Evolutionary conservation across 768 basidiomycete genomes (phyloP), one percentile per base, ranked within the genome.

Genomic region (Filobasidium floriforme): DNA sequence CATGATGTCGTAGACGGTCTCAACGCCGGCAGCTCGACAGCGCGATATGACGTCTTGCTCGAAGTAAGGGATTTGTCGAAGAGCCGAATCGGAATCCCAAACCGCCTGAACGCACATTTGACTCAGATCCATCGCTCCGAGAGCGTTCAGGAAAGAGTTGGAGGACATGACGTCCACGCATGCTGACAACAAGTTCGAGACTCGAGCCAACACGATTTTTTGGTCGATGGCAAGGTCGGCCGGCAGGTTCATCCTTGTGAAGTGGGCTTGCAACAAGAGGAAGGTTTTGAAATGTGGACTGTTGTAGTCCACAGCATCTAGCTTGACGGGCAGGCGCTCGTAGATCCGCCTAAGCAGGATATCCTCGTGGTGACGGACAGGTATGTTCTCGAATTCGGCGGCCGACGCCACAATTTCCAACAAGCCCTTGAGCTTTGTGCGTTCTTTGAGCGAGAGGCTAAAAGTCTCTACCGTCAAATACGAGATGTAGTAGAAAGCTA

Each of bases 41-140:
- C 92, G 85, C 73, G 86, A 84, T 75, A 98, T 62, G 72, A 93
- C 90, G 62, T 94, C 90, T 7, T 86, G 80, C 71, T 94, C 91
- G 79, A 98, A 99, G 79, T 96, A 92, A 11, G 96, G 96, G 51
- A 99, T 88, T 77, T 99, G 94, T 75, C 89, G 92, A 71, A 98
- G 79, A 0, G 93, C 92, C 43, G 90, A 92, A 78, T 99, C 96
- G 11, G 87, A 88, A 75, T 99, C 94, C 96, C 96, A 98, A 79
- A 94, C 87, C 0, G 89, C 92, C 77, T 98, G 96, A 5, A 97
- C 90, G 78, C 91, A 93, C 94, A 98, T 98, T 79, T 98, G 96
- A 10, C 90, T 90, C 57, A 98, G 80, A 79, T 99, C 94, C 96
- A 98, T 98, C 0, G 93, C 93, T 40, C 92, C 89, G 26, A 97